Conservation (phyloP, 768 basidiomycete genomes). For the Suillus plorans region DNA sequence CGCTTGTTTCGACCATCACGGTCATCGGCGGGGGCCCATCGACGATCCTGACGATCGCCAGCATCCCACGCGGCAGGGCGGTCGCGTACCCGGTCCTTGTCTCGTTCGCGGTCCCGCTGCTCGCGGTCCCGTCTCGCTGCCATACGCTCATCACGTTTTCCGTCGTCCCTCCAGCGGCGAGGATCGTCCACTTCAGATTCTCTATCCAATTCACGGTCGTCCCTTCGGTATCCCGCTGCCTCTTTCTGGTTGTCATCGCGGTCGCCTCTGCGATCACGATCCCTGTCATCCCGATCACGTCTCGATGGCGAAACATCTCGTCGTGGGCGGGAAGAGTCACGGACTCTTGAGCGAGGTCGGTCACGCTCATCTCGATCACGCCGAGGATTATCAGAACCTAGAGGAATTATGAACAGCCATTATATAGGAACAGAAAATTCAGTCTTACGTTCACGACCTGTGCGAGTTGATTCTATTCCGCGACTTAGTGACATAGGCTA, state of each 20-base stretch:
- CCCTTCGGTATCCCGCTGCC: constrained; percentile 22
- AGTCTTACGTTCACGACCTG: constrained; percentile 58
- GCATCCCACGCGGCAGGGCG: constrained; percentile 49
- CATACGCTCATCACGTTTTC: constrained; percentile 75
- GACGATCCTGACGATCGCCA: constrained; percentile 45
- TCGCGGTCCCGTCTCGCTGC: constrained; percentile 60
- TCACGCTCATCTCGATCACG: constrained; percentile 64
- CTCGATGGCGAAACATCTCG: constrained; percentile 57
- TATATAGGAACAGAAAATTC: not conserved
- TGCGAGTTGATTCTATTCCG: constrained; percentile 52
- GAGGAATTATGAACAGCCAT: constrained; percentile 11
- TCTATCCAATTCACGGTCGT: constrained; percentile 43
- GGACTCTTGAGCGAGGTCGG: constrained; percentile 59
- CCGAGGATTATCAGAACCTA: constrained; percentile 55
- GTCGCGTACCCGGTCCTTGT: constrained; percentile 42
- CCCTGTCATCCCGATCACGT: constrained; percentile 35
- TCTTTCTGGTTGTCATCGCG: constrained; percentile 27
- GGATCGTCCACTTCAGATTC: constrained; percentile 64
- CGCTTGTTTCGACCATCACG: constrained; percentile 67
- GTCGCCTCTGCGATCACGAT: constrained; percentile 35
- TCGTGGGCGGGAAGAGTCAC: constrained; percentile 61
- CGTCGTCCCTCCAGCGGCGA: constrained; percentile 81
- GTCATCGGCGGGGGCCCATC: constrained; percentile 65
- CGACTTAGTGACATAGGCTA: constrained; percentile 14
- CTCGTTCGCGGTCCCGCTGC: constrained; percentile 29